Evolutionary conservation across 345 rosid genomes (phyloP).

Genomic region (Crucihimalaya himalaica): DNA sequence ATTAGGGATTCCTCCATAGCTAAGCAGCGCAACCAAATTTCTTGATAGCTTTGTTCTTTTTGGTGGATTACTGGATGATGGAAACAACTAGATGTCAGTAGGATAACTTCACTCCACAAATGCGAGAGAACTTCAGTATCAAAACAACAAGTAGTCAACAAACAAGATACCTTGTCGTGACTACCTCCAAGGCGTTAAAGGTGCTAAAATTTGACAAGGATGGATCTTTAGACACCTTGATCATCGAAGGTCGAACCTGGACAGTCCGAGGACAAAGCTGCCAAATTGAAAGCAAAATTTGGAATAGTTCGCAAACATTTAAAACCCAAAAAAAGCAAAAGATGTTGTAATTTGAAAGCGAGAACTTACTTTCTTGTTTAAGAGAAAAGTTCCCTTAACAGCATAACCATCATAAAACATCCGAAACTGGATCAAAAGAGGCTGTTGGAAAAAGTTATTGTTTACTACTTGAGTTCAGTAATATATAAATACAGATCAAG

Average conservation of each 20-base stretch:
- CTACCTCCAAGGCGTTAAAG: constrained; percentile 61
- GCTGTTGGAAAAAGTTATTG: constrained; percentile 45
- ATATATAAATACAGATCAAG: constrained; percentile 2
- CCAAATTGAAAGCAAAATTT: constrained; percentile 20
- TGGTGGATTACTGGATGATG: constrained; percentile 57
- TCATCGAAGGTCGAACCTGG: constrained; percentile 65
- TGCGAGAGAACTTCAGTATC: not conserved
- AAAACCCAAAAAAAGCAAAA: not conserved
- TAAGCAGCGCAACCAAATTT: constrained; percentile 63
- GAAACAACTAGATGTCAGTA: constrained; percentile 17
- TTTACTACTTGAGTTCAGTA: constrained; percentile 13
- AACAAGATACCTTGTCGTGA: constrained; percentile 57
- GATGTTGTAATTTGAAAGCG: not conserved
- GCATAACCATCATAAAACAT: constrained; percentile 71
- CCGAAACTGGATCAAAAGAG: constrained; percentile 78
- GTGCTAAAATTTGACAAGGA: constrained; percentile 34
- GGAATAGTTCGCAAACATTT: not conserved
- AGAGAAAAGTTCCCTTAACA: constrained; percentile 73
- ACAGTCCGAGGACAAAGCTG: constrained; percentile 57
- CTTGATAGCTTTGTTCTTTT: constrained; percentile 50
- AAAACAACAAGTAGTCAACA: not conserved
- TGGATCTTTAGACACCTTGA: constrained; percentile 56
- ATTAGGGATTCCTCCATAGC: constrained; percentile 78
- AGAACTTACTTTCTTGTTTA: constrained; percentile 63
- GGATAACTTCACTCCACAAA: not conserved